These are phyloP conservation scores for Wilhelminamyces savonicus DNA, from an alignment of 805 yeast genomes.

Conservation along the genomic window DNA sequence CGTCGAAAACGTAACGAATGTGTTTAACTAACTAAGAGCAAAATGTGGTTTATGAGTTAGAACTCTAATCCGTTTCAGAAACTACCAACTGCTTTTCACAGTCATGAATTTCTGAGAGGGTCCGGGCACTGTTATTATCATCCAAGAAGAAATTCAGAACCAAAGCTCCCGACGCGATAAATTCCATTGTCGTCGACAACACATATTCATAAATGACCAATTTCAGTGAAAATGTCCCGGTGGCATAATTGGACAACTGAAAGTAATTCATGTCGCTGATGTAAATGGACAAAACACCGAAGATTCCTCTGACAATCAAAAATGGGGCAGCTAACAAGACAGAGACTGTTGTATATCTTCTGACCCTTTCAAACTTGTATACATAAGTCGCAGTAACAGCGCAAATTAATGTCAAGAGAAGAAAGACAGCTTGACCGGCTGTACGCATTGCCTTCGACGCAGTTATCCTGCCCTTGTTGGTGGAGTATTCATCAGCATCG, in stretches of 20 bases:
- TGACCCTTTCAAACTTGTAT: constrained; percentile 14
- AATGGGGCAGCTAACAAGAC: constrained; percentile 24
- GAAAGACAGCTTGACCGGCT: constrained; percentile 27
- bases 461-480: constrained; percentile 3
- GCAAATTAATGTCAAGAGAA: constrained; percentile 14
- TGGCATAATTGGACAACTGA: constrained; percentile 19
- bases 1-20: too few relatives aligned
- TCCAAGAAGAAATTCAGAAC: constrained; percentile 3
- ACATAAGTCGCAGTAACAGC: constrained; percentile 14
- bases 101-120: too few relatives aligned
- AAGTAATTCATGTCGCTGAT: constrained; percentile 27
- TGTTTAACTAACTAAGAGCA: too few relatives aligned
- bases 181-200: constrained; percentile 32
- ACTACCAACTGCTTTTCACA: too few relatives aligned
- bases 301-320: constrained; percentile 27
- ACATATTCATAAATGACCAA: constrained; percentile 29
- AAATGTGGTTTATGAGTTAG: too few relatives aligned
- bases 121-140: too few relatives aligned
- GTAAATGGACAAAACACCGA: constrained; percentile 27
- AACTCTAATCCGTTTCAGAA: too few relatives aligned
- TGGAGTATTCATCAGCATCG: constrained; percentile 7
- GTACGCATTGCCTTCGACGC: constrained; percentile 23
- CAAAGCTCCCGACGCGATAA: constrained; percentile 7
- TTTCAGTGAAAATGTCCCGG: constrained; percentile 11
- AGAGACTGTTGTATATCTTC: constrained; percentile 9